Evolutionary conservation across 1,139 yeast genomes (phyloP), one percentile per base, ranked within the genome.

Genomic region (Blastobotrys niveus): DNA sequence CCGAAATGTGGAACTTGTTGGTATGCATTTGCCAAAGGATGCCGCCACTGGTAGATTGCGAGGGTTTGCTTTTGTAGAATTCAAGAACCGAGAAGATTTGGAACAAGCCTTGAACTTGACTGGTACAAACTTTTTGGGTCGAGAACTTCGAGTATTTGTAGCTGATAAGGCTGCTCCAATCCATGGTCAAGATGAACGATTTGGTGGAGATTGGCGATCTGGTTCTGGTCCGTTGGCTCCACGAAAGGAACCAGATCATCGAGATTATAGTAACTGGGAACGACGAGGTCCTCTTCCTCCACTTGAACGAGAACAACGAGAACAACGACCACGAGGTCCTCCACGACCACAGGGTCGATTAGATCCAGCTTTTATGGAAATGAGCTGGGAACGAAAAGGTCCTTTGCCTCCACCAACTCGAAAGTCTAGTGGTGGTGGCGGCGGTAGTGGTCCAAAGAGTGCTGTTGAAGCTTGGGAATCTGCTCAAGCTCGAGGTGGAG

Each of bases 21-120:
- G 45, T 14, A 29, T 41, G 24, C 34, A 35, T 12, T 48, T 65
- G 24, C 95, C 96, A 55, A 73, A 72, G 58, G 95, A 86, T 64
- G 72, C 68, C 49, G 72, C 68, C 49, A 68, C 67, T 48, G 76
- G 71, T 50, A 79, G 80, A 62, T 73, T 86, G 52, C 82, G 79
- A 63, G 96, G 96, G 34, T 83, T 79, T 64, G 98, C 95, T 3
- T 89, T 88, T 60, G 79, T 91, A 52, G 87, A 94, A 44, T 85
- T 86, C 60, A 74, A 77, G 48, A 71, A 82, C 49, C 81, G 77
- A 59, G 94, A 82, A 47, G 85, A 83, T 61, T 73, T 85, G 62
- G 80, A 74, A 51, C 75, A 74, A 54, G 84, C 94, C 38, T 69
- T 86, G 54, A 77, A 78, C 48, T 71, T 86, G 59, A 80, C 81